phyloP scores from a whole-genome alignment of 2,329 filamentous ascomycete species.

The Colletotrichum coccodes region DNA sequence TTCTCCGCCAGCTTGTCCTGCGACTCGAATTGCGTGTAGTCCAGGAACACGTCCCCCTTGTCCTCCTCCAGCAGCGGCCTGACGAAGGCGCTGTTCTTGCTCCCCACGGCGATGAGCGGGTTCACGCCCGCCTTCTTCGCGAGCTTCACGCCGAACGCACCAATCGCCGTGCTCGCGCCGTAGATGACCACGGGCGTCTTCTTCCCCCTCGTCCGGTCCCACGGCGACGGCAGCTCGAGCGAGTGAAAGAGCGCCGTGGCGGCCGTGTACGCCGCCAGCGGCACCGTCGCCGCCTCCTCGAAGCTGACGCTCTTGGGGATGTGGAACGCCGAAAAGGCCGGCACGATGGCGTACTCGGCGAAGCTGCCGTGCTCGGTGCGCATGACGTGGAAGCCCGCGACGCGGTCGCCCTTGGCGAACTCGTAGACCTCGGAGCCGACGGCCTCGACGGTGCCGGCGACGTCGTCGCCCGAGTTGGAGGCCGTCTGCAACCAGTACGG shows the following conservation, averaged over 20 bases:
- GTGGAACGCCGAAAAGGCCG: constrained; percentile 66
- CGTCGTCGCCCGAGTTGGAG: constrained; percentile 38
- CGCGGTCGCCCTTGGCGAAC: constrained; percentile 51
- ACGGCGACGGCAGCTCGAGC: constrained; percentile 60
- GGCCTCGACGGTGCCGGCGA: constrained; percentile 36
- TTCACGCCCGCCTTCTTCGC: constrained; percentile 61
- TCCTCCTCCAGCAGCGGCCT: constrained; percentile 12
- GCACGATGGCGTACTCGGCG: constrained; percentile 70
- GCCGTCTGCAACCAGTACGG: constrained; percentile 8
- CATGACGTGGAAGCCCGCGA: constrained; percentile 64
- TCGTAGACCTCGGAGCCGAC: constrained; percentile 35
- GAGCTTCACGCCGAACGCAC: constrained; percentile 66
- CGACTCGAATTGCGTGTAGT: constrained; percentile 33
- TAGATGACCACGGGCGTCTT: constrained; percentile 52
- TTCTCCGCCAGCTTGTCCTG: constrained; percentile 30
- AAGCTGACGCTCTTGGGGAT: constrained; percentile 59
- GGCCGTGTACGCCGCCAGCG: constrained; percentile 65
- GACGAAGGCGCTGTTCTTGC: constrained; percentile 43
- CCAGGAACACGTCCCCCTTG: constrained; percentile 32
- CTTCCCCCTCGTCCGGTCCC: constrained; percentile 39
- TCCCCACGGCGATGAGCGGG: constrained; percentile 68
- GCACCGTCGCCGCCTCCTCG: constrained; percentile 67
- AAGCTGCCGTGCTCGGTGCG: constrained; percentile 60
- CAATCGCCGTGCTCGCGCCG: constrained; percentile 61
- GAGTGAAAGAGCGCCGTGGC: constrained; percentile 59